Evolutionary conservation across 2,329 filamentous ascomycete genomes (phyloP).

Genomic region (Xylariomycetidae sp.): DNA sequence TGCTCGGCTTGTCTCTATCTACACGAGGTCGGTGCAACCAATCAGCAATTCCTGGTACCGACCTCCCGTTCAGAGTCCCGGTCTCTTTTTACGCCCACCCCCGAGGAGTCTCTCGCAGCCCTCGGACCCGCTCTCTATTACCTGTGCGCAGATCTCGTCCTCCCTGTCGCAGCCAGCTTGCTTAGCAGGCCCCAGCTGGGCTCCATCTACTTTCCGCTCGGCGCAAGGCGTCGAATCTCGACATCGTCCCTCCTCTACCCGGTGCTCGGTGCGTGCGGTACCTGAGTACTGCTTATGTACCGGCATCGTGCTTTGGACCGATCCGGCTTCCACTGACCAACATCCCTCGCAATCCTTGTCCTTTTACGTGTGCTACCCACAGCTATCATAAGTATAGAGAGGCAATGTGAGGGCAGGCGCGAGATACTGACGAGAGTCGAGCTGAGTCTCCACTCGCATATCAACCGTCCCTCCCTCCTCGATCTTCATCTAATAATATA

Average conservation of each 20-base stretch:
- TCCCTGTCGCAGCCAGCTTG: slow-evolving; percentile 21
- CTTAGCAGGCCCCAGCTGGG: slow-evolving; percentile 19
- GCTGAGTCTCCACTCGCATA: slow-evolving; percentile 22
- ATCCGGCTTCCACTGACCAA: too few species aligned
- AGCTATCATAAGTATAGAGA: slow-evolving; percentile 8
- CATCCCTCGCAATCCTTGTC: slow-evolving; percentile 17
- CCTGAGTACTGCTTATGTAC: too few species aligned
- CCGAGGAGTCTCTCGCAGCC: too few species aligned
- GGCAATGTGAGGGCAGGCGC: slow-evolving; percentile 12
- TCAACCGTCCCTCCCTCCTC: slow-evolving; percentile 15
- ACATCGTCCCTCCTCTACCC: slow-evolving; percentile 9
- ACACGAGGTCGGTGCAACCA: too few species aligned
- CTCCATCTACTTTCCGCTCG: slow-evolving; percentile 14
- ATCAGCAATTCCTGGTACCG: too few species aligned
- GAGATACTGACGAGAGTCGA: slow-evolving; percentile 19
- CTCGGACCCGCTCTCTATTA: slow-evolving; percentile 18
- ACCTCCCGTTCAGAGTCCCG: too few species aligned
- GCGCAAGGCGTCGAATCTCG: slow-evolving; percentile 17
- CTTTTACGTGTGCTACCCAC: slow-evolving; percentile 11
- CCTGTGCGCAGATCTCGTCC: slow-evolving; percentile 24
- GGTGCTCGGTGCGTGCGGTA: slow-evolving; percentile 2
- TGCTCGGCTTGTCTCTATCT: too few species aligned
- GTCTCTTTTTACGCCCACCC: slow-evolving; percentile 1
- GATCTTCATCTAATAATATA: slow-evolving; percentile 18
- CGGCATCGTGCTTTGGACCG: slow-evolving; percentile 1